Evolutionary conservation across 805 yeast species (phyloP).

Genomic region (Yarrowia sp.): DNA sequence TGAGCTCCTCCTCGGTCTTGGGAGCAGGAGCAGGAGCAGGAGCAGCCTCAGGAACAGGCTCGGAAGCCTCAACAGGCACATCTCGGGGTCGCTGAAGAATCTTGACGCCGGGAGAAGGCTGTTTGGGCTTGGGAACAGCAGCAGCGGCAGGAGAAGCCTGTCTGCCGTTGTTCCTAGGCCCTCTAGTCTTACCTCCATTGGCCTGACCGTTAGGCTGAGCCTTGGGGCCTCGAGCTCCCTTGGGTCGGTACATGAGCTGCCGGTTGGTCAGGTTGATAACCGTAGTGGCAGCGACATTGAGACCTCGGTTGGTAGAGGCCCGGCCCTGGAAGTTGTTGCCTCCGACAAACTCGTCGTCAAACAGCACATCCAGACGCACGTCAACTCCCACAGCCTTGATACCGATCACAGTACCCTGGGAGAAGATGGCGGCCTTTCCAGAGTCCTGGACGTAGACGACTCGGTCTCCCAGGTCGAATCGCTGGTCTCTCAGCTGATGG

Average conservation of each 20-base stretch:
- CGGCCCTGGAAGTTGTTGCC: constrained; percentile 82
- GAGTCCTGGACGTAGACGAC: constrained; percentile 78
- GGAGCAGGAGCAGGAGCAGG: constrained; percentile 25
- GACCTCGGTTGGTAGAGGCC: constrained; percentile 73
- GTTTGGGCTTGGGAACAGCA: constrained; percentile 15
- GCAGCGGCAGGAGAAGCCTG: constrained; percentile 18
- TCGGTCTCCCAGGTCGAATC: constrained; percentile 84
- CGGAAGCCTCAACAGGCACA: neutral
- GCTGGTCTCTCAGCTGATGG: constrained; percentile 68
- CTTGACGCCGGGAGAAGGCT: constrained; percentile 27
- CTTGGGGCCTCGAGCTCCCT: constrained; percentile 31
- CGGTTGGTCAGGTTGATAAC: constrained; percentile 72
- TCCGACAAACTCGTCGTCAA: constrained; percentile 78
- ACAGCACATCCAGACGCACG: constrained; percentile 68
- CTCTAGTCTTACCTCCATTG: neutral
- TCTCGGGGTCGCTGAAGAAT: constrained; percentile 28
- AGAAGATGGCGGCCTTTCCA: constrained; percentile 84
- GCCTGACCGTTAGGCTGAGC: constrained; percentile 11
- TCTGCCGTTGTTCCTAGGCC: neutral
- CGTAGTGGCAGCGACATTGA: constrained; percentile 75
- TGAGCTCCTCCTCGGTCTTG: constrained; percentile 23
- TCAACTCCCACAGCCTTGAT: constrained; percentile 58
- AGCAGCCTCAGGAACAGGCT: constrained; percentile 29
- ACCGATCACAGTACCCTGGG: constrained; percentile 84
- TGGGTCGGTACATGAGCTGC: constrained; percentile 75